phyloP scores from a whole-genome alignment of 805 yeast genomes.

The Zygosaccharomyces bailii region DNA sequence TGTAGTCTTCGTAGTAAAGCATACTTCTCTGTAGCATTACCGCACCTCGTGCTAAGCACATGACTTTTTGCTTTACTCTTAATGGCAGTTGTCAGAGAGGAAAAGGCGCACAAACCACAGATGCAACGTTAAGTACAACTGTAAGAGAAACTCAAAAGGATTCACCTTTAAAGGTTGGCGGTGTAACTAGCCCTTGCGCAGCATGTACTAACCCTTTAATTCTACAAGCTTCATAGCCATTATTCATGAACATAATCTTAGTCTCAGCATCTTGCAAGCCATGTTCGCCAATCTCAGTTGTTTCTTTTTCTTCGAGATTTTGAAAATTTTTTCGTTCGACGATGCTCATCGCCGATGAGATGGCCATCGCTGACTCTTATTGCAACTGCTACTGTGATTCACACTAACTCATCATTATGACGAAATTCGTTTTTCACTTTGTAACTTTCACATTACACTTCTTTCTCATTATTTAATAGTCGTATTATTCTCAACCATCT shows the following conservation, averaged over 20 bases:
- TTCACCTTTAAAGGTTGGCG: background rate
- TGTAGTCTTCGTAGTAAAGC: too few relatives aligned
- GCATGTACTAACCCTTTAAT: background rate
- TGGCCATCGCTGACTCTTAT: conserved; percentile 6
- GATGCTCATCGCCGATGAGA: conserved; percentile 8
- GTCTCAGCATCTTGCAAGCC: background rate
- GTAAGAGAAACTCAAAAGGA: conserved; percentile 2
- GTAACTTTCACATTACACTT: background rate
- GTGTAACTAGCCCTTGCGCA: background rate
- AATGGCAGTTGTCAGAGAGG: conserved; percentile 10
- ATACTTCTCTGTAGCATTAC: too few relatives aligned
- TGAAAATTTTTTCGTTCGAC: conserved; percentile 6
- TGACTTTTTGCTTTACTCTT: conserved; percentile 1
- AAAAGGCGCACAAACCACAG: conserved; percentile 3
- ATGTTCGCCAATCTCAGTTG: background rate
- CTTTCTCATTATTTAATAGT: background rate
- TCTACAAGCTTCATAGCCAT: background rate
- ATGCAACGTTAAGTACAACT: conserved; percentile 7
- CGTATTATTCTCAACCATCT: background rate
- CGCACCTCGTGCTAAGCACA: background rate
- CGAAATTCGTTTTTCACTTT: background rate
- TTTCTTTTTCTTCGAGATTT: conserved; percentile 5
- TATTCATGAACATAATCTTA: background rate
- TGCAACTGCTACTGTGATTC: background rate
- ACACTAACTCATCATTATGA: conserved; percentile 7